A percentile compares a stretch with the other conserved stretches of the same genome.
Conservation (phyloP, 2,329 filamentous ascomycete species). For the Ophiostoma australiae region DNA sequence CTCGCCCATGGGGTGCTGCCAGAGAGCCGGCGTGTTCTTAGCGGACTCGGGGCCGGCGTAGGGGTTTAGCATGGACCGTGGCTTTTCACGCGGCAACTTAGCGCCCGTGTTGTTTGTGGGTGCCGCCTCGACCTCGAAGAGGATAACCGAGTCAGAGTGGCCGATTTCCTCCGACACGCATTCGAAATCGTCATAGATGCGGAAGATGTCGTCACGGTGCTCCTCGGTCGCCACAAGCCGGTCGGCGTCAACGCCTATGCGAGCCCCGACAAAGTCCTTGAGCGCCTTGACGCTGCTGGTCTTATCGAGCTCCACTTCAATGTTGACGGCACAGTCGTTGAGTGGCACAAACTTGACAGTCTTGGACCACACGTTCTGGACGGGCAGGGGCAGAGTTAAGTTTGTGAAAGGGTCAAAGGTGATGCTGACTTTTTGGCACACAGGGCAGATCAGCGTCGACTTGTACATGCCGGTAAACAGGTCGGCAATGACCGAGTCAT, state of each 20-base stretch:
- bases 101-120: slow-evolving; percentile 73
- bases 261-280: slow-evolving; percentile 65
- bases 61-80: slow-evolving; percentile 48
- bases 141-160: slow-evolving; percentile 61
- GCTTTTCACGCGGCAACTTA: slow-evolving; percentile 41
- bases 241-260: slow-evolving; percentile 59
- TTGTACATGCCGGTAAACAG: slow-evolving; percentile 98
- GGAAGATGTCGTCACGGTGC: slow-evolving; percentile 80
- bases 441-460: slow-evolving; percentile 88
- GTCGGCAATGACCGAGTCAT: slow-evolving; percentile 92
- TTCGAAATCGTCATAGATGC: slow-evolving; percentile 66
- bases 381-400: slow-evolving; percentile 81
- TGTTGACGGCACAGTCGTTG: slow-evolving; percentile 61
- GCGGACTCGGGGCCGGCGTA: slow-evolving; percentile 44
- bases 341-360: slow-evolving; percentile 73
- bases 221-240: slow-evolving; percentile 77
- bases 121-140: slow-evolving; percentile 68
- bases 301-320: slow-evolving; percentile 77
- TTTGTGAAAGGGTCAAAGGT: slow-evolving; percentile 98
- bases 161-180: slow-evolving; percentile 68
- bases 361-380: slow-evolving; percentile 76
- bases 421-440: slow-evolving; percentile 91
- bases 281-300: slow-evolving; percentile 63
- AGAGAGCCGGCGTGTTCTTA: slow-evolving; percentile 41
- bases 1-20: slow-evolving; percentile 59